Evolutionary conservation across 495 filamentous ascomycete genomes (phyloP).

Genomic region (Filosporella fistucella): DNA sequence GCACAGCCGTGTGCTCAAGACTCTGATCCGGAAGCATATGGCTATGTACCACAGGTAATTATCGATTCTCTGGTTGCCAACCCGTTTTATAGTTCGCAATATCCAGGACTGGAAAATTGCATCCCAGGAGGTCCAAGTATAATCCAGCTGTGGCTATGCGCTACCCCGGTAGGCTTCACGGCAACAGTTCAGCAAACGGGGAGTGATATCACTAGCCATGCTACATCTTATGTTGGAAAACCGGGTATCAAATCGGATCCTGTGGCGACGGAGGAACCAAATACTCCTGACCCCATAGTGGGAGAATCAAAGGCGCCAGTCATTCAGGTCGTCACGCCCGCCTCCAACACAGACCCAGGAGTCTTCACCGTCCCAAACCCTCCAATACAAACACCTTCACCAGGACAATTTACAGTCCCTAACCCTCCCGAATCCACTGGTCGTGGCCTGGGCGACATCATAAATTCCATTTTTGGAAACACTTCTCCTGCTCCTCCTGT

Average conservation of each 20-base stretch:
- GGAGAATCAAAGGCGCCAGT: background rate
- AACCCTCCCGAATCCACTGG: background rate
- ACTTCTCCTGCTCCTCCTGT: background rate
- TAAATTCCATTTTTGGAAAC: background rate
- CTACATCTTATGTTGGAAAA: no score
- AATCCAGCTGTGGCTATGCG: background rate
- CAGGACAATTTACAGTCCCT: background rate
- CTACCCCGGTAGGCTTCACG: background rate
- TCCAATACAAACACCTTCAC: background rate
- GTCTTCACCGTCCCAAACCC: background rate
- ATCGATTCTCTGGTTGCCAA: constrained; percentile 12
- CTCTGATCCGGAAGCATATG: constrained; percentile 6
- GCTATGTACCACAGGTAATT: constrained; percentile 19
- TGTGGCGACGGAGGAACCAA: background rate
- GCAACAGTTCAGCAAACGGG: no score
- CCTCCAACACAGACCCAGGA: background rate
- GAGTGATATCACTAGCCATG: no score
- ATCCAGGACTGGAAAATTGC: constrained; percentile 11
- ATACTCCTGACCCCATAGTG: background rate
- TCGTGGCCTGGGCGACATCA: background rate
- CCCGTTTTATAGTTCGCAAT: constrained; percentile 7
- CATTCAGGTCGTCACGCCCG: background rate
- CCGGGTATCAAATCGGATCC: background rate
- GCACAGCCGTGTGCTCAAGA: background rate
- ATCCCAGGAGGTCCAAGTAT: constrained; percentile 19